Evolutionary conservation across 177 flowering plant genomes (phyloP).

Genomic region (Vitis hybrid): DNA sequence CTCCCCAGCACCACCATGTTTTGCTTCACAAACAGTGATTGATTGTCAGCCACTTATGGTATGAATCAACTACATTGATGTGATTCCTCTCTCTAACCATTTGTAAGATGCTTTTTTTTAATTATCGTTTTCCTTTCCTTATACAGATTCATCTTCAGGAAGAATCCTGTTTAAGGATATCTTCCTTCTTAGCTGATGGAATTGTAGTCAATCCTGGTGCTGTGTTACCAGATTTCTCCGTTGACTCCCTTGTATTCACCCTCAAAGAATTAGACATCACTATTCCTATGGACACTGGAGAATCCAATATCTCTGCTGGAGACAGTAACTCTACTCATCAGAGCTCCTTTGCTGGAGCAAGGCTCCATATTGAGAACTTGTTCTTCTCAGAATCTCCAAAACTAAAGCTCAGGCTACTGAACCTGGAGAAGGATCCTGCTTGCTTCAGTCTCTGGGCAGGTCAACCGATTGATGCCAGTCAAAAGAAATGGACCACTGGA

Average conservation of each 20-base stretch:
- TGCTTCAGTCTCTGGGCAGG: constrained; percentile 91
- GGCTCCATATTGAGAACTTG: constrained; percentile 75
- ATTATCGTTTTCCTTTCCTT: constrained; percentile 9
- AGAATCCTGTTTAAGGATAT: constrained; percentile 88
- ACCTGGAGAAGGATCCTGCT: constrained; percentile 95
- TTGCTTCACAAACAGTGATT: constrained; percentile 81
- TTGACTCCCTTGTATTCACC: constrained; percentile 59
- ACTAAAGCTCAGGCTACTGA: constrained; percentile 56
- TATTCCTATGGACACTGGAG: constrained; percentile 57
- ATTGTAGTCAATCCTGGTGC: constrained; percentile 72
- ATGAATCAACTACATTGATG: constrained; percentile 12
- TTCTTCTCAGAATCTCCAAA: constrained; percentile 64
- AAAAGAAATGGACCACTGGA: constrained; percentile 67
- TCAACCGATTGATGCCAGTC: constrained; percentile 95
- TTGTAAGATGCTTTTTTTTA: not conserved
- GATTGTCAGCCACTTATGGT: constrained; percentile 90
- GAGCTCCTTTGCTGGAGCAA: constrained; percentile 76
- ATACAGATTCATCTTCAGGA: constrained; percentile 91
- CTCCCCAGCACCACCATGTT: constrained; percentile 76
- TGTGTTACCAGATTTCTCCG: constrained; percentile 77
- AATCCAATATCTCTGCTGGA: constrained; percentile 19
- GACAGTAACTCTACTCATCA: constrained; percentile 15
- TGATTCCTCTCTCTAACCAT: not conserved
- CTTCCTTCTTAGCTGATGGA: constrained; percentile 92
- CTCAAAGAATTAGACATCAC: constrained; percentile 74